Evolutionary conservation across 2,329 filamentous ascomycete genomes (phyloP).

Genomic region (Calonectria montana): DNA sequence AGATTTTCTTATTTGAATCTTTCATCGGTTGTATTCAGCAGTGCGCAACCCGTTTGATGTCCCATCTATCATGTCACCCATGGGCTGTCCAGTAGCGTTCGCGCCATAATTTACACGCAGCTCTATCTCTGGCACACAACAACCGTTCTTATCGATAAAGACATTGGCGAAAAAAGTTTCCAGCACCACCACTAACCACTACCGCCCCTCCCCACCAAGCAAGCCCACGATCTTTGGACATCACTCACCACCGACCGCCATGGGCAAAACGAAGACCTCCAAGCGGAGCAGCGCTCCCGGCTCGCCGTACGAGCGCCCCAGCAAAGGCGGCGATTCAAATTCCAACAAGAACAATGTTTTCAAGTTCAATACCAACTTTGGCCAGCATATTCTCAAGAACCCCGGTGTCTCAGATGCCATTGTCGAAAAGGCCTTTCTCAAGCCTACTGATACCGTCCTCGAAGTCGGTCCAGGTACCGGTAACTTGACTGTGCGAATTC

Average conservation of each 20-base stretch:
- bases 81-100: too few species aligned
- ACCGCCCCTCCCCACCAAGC: constrained; percentile 35
- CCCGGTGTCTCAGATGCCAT: constrained; percentile 83
- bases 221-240: constrained; percentile 20
- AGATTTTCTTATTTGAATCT: too few species aligned
- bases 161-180: constrained; percentile 40
- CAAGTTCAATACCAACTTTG: constrained; percentile 94
- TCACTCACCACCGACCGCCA: constrained; percentile 42
- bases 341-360: constrained; percentile 83
- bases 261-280: constrained; percentile 65
- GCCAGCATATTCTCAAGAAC: constrained; percentile 92
- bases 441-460: constrained; percentile 89
- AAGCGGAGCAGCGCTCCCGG: constrained; percentile 64
- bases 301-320: constrained; percentile 56
- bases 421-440: constrained; percentile 81
- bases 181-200: constrained; percentile 17
- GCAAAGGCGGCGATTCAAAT: constrained; percentile 30
- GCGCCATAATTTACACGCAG: not conserved
- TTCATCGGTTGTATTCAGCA: too few species aligned
- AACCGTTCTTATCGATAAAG: constrained; percentile 34
- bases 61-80: too few species aligned
- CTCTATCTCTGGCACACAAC: not conserved
- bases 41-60: too few species aligned
- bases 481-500: constrained; percentile 88
- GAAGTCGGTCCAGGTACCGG: constrained; percentile 93